Conservation (phyloP, 345 rosid species). For the Sisymbrium altissimum region DNA sequence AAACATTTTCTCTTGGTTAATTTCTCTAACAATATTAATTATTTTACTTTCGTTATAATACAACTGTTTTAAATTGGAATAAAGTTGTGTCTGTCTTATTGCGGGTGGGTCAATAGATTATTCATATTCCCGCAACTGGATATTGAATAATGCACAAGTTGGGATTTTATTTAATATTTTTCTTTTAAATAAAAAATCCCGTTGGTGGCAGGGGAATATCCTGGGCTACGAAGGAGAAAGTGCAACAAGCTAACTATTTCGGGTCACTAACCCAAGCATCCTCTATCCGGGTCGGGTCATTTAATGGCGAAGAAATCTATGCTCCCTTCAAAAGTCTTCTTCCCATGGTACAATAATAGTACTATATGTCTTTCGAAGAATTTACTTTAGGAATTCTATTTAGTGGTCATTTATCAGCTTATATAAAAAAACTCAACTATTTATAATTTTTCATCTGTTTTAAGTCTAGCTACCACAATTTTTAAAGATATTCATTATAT, state of each 20-base stretch:
- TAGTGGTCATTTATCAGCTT: neutral
- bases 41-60: neutral
- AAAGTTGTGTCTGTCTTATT: conserved; percentile 8
- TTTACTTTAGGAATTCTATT: neutral
- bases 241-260: conserved; percentile 93
- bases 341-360: conserved; percentile 74
- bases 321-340: conserved; percentile 98
- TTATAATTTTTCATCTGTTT: neutral
- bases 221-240: conserved; percentile 98
- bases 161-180: neutral
- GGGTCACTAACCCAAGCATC: conserved; percentile 98
- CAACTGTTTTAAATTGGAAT: neutral
- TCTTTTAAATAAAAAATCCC: neutral
- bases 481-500: too few species aligned
- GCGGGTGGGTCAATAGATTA: neutral
- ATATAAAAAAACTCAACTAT: neutral
- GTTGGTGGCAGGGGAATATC: conserved; percentile 72
- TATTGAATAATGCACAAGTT: conserved; percentile 18
- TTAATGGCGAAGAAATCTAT: conserved; percentile 93
- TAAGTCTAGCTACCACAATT: neutral
- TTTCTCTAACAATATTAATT: neutral
- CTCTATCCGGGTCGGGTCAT: conserved; percentile 86
- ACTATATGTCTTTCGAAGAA: neutral
- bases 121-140: conserved; percentile 26
- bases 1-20: neutral